Conservation (phyloP, 306 rosid genomes). For the Pyrus communis region DNA sequence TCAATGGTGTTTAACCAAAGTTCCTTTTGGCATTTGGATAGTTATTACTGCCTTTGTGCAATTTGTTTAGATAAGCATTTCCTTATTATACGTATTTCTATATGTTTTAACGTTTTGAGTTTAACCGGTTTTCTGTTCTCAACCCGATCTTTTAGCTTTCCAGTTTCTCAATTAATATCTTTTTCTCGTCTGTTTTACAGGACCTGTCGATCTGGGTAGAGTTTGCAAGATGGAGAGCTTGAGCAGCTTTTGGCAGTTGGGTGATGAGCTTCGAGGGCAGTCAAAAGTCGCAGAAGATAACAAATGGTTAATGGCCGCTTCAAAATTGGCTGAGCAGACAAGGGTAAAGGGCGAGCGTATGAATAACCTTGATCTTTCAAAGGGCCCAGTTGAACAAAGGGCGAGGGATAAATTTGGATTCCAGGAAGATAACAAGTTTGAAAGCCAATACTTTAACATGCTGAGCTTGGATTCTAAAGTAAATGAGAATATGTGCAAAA, state of each 20-base stretch:
- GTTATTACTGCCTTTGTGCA: neutral
- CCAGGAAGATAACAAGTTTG: slow-evolving; percentile 92
- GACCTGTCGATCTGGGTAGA: slow-evolving; percentile 19
- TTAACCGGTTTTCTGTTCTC: neutral
- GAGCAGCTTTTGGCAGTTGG: slow-evolving; percentile 91
- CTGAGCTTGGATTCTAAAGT: slow-evolving; percentile 64
- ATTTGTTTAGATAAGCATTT: neutral
- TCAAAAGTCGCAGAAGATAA: slow-evolving; percentile 86
- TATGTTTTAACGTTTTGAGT: neutral
- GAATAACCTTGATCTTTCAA: slow-evolving; percentile 88
- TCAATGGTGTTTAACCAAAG: neutral
- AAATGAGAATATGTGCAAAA: slow-evolving; percentile 54
- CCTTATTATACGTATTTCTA: neutral
- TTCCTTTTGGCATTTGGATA: neutral
- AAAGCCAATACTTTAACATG: slow-evolving; percentile 71
- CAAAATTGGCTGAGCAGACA: slow-evolving; percentile 94
- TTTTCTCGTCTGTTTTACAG: neutral
- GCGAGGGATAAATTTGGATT: slow-evolving; percentile 70
- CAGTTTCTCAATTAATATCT: neutral
- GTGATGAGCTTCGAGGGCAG: slow-evolving; percentile 97
- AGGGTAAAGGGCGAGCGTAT: slow-evolving; percentile 79
- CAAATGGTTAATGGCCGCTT: slow-evolving; percentile 86
- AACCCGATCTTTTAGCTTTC: neutral
- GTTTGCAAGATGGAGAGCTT: slow-evolving; percentile 64
- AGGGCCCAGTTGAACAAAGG: slow-evolving; percentile 61